Conservation (phyloP, 495 filamentous ascomycete genomes). For the Neurospora tetrasperma region DNA sequence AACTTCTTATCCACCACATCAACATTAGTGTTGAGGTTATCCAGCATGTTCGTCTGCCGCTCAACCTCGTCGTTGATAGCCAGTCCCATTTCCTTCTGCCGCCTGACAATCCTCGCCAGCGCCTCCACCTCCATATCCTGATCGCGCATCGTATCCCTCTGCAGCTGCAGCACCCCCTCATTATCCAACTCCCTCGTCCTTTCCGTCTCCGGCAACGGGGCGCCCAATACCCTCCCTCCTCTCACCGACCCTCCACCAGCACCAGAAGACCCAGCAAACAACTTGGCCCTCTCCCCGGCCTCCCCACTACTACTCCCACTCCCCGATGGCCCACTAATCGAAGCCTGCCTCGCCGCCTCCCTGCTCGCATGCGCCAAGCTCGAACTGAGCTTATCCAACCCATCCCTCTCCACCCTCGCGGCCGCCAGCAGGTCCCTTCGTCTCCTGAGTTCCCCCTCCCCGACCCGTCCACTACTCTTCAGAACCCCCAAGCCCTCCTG, state of each 20-base stretch:
- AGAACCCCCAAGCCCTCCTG: slow-evolving; percentile 58
- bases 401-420: slow-evolving; percentile 75
- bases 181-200: slow-evolving; percentile 86
- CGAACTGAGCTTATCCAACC: slow-evolving; percentile 69
- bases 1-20: slow-evolving; percentile 67
- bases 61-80: slow-evolving; percentile 79
- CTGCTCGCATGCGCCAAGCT: slow-evolving; percentile 46
- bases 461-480: slow-evolving; percentile 40
- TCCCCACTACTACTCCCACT: slow-evolving; percentile 9
- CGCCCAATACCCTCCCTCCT: slow-evolving; percentile 66
- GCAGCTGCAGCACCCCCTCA: slow-evolving; percentile 73
- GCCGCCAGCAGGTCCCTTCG: slow-evolving; percentile 68
- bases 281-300: slow-evolving; percentile 23
- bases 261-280: slow-evolving; percentile 18
- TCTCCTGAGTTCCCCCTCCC: slow-evolving; percentile 80
- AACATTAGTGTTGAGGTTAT: slow-evolving; percentile 63
- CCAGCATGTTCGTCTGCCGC: slow-evolving; percentile 73
- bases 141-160: slow-evolving; percentile 70
- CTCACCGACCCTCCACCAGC: slow-evolving; percentile 2
- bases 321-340: not conserved
- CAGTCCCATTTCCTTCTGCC: slow-evolving; percentile 79
- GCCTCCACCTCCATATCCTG: slow-evolving; percentile 76
- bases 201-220: slow-evolving; percentile 69
- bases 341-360: slow-evolving; percentile 8
- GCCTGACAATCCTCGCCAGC: slow-evolving; percentile 61